These are phyloP conservation scores for Sinapis alba DNA, from an alignment of 441 rosid species.

Conservation along the genomic window DNA sequence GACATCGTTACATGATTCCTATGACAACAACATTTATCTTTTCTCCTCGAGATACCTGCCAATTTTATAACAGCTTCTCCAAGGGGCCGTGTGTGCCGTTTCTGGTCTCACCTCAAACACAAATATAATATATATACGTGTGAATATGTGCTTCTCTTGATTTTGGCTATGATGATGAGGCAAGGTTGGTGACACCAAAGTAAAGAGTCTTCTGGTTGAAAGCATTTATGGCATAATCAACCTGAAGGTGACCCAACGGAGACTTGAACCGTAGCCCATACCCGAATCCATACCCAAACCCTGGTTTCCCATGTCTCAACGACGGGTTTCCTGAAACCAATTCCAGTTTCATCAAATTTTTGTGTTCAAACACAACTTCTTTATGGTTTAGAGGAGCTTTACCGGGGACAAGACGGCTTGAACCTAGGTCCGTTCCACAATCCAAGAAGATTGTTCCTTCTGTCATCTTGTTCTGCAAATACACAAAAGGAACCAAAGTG, in stretches of 20 bases:
- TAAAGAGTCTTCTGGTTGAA: conserved; percentile 85
- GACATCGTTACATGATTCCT: conserved; percentile 14
- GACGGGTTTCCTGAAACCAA: conserved; percentile 83
- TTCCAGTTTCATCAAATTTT: neutral
- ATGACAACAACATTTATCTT: conserved; percentile 7
- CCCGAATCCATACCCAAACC: conserved; percentile 84
- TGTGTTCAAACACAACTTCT: neutral
- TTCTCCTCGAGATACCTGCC: conserved; percentile 6
- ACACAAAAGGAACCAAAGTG: conserved; percentile 5
- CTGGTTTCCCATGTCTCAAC: conserved; percentile 82
- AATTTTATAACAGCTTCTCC: neutral
- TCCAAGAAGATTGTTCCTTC: conserved; percentile 87
- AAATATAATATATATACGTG: conserved; percentile 5
- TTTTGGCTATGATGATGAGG: conserved; percentile 40
- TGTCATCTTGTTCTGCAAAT: conserved; percentile 64
- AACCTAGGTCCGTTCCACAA: conserved; percentile 92
- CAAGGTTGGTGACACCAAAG: conserved; percentile 83
- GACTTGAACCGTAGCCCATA: conserved; percentile 84
- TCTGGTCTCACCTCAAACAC: conserved; percentile 9
- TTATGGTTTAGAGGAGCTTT: conserved; percentile 14
- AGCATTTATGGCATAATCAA: conserved; percentile 83
- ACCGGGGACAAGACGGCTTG: conserved; percentile 94
- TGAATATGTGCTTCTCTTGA: conserved; percentile 28
- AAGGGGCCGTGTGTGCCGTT: neutral
- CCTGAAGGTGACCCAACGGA: conserved; percentile 77